phyloP scores from a whole-genome alignment of 2,329 filamentous ascomycete species.

The Colletotrichum spinosum region DNA sequence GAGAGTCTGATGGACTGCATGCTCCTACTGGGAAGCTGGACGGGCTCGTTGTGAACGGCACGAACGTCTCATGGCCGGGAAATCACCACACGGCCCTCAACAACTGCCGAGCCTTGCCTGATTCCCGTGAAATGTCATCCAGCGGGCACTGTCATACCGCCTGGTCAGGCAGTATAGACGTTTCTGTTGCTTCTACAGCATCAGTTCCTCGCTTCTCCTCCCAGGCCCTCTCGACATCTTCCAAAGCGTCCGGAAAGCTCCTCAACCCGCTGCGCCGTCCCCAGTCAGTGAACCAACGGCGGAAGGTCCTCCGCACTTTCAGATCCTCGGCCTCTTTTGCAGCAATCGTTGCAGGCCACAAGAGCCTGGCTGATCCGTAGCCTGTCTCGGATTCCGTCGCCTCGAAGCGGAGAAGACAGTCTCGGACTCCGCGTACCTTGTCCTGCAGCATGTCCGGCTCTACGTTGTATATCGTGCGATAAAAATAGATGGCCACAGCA shows the following conservation, averaged over 20 bases:
- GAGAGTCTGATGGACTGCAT: no score
- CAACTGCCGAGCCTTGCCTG: no score
- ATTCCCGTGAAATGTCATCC: no score
- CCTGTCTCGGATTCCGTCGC: conserved; percentile 37
- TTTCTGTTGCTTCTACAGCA: no score
- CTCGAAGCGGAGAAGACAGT: conserved; percentile 46
- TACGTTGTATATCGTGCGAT: conserved; percentile 52
- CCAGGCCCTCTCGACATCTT: conserved; percentile 46
- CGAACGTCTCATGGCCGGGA: no score
- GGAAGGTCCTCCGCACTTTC: conserved; percentile 45
- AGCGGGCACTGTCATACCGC: no score
- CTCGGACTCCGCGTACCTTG: conserved; percentile 46
- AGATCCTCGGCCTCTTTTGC: conserved; percentile 50
- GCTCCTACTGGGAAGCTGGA: no score
- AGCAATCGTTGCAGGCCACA: conserved; percentile 54
- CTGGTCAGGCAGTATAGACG: no score
- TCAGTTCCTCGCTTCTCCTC: conserved; percentile 39
- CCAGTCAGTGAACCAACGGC: conserved; percentile 47
- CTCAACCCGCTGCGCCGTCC: conserved; percentile 45
- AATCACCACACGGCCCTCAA: no score
- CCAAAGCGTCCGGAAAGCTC: conserved; percentile 45
- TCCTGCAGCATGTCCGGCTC: conserved; percentile 48
- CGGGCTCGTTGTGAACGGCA: no score
- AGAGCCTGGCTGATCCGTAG: conserved; percentile 45
- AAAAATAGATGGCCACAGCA: conserved; percentile 52